These are phyloP conservation scores for Phytophthora litchii DNA, from an alignment of 352 stramenopile genomes.

Conservation along the genomic window DNA sequence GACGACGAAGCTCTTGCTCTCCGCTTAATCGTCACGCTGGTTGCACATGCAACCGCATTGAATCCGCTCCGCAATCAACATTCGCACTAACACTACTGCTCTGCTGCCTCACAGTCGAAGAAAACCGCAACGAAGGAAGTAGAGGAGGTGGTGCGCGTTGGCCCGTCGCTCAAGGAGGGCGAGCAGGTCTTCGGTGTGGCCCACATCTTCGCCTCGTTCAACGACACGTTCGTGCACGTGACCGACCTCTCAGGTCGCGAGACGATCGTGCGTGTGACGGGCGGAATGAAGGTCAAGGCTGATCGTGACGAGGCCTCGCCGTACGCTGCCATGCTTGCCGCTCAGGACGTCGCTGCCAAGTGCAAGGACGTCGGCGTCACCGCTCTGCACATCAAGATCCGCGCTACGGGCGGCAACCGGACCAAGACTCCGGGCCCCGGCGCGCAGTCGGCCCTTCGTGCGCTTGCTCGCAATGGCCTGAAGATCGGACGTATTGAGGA, in stretches of 20 bases:
- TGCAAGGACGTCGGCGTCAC: conserved; percentile 99
- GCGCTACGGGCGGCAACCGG: conserved; percentile 98
- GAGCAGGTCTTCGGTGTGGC: conserved; percentile 99
- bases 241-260: conserved; percentile 99
- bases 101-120: conserved; percentile 59
- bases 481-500: conserved; percentile 99
- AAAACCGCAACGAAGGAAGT: conserved; percentile 90
- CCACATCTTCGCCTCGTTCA: conserved; percentile 99
- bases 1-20: neutral
- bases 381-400: conserved; percentile 99
- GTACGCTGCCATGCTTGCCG: conserved; percentile 99
- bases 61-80: neutral
- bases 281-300: conserved; percentile 99
- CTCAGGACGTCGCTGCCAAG: conserved; percentile 97
- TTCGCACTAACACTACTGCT: no score
- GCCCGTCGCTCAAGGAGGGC: conserved; percentile 95
- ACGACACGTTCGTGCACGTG: conserved; percentile 99
- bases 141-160: conserved; percentile 93
- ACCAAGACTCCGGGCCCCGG: conserved; percentile 98
- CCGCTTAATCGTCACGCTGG: neutral
- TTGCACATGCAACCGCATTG: conserved; percentile 4
- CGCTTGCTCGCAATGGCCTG: conserved; percentile 98
- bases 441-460: conserved; percentile 98
- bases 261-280: conserved; percentile 99
- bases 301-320: conserved; percentile 99